Evolutionary conservation across 2,329 filamentous ascomycete species (phyloP).

Genomic region (Botrytis byssoidea): DNA sequence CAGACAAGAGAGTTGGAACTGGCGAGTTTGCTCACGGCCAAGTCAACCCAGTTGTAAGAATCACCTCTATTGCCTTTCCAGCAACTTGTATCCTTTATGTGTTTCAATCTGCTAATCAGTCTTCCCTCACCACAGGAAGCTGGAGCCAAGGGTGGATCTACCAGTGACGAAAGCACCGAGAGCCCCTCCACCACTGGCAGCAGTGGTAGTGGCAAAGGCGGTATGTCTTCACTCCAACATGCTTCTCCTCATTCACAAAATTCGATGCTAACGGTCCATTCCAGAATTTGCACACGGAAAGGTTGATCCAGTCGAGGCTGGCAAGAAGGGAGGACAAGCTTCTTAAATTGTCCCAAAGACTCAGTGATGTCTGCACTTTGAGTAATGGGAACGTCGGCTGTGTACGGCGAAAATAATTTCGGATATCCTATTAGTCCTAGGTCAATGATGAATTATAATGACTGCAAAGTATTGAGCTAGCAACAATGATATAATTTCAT

Average conservation of each 20-base stretch:
- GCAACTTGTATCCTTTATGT: not conserved
- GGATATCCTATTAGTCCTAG: not conserved
- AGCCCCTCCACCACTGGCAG: not conserved
- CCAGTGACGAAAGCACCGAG: not conserved
- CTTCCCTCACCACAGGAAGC: not conserved
- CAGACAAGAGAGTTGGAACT: slow-evolving; percentile 44
- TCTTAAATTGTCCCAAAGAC: not conserved
- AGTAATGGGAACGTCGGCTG: not conserved
- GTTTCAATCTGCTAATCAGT: not conserved
- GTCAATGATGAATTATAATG: not conserved
- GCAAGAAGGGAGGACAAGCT: slow-evolving; percentile 41
- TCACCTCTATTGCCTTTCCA: slow-evolving; percentile 7
- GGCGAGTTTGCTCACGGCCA: slow-evolving; percentile 28
- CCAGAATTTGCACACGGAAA: slow-evolving; percentile 44
- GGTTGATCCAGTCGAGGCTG: slow-evolving; percentile 44
- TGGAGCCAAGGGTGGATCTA: not conserved
- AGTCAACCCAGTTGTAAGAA: slow-evolving; percentile 8
- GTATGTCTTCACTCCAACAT: not conserved
- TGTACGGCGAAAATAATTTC: not conserved
- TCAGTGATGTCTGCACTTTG: not conserved
- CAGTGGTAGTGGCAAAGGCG: not conserved
- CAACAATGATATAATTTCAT: not conserved
- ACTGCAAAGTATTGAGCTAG: not conserved
- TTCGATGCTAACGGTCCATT: not conserved
- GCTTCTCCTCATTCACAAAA: not conserved